These are phyloP conservation scores for Closterium sp. DNA, from an alignment of 139 green algal species.

Conservation along the genomic window DNA sequence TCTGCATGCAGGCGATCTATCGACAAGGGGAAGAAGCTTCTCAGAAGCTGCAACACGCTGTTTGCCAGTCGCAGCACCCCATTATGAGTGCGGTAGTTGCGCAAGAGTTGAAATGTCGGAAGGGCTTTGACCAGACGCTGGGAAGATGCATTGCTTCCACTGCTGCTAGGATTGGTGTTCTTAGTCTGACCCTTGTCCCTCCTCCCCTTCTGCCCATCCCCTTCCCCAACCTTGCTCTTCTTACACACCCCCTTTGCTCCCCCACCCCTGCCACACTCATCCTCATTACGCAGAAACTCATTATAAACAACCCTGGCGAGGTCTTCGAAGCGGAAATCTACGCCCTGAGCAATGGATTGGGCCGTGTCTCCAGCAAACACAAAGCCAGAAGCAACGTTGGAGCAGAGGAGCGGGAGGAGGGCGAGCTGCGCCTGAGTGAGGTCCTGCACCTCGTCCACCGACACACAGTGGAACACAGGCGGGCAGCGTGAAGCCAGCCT, in stretches of 20 bases:
- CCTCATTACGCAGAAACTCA: not conserved
- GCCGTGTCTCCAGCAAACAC: not conserved
- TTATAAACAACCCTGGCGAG: not conserved
- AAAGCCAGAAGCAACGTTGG: constrained; percentile 64
- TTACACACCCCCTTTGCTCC: not conserved
- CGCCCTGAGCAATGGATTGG: not conserved
- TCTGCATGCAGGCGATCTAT: not conserved
- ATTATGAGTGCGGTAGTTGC: not conserved
- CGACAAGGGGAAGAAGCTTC: not conserved
- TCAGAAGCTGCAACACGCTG: not conserved
- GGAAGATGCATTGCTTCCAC: not conserved
- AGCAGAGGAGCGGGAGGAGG: constrained; percentile 65
- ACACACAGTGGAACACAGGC: constrained; percentile 57
- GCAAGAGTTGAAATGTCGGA: not conserved
- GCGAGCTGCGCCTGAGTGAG: constrained; percentile 73
- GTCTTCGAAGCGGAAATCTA: not conserved
- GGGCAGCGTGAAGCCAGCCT: too few relatives aligned
- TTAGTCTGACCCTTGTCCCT: not conserved
- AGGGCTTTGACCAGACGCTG: not conserved
- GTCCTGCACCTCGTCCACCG: constrained; percentile 79
- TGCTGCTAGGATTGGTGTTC: not conserved
- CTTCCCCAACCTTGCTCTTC: not conserved
- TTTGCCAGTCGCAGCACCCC: not conserved
- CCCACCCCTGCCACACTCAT: not conserved
- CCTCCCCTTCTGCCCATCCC: not conserved